Percentiles rank a stretch among this genome's conserved stretches.
phyloP scores from a whole-genome alignment of 148 eudicot species.

The Fagopyrum tataricum region DNA sequence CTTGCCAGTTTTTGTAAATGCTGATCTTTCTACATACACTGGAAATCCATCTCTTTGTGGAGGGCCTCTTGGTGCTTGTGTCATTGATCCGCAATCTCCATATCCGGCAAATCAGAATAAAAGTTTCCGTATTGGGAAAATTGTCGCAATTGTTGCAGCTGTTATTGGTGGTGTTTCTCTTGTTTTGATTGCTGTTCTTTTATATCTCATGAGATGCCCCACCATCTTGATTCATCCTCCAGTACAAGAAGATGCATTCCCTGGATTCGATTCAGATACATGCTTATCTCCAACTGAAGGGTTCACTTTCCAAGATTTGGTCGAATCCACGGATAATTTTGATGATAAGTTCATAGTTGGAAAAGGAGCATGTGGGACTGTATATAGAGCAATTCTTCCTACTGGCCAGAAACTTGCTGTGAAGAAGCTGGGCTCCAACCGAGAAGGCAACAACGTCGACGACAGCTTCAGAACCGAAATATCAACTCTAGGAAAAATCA shows the following conservation, averaged over 20 bases:
- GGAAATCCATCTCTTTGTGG: slow-evolving; percentile 62
- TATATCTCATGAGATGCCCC: slow-evolving; percentile 47
- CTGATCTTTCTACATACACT: slow-evolving; percentile 49
- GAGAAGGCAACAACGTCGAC: slow-evolving; percentile 56
- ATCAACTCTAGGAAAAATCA: slow-evolving; percentile 70
- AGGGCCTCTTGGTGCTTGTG: slow-evolving; percentile 27
- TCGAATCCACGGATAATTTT: slow-evolving; percentile 61
- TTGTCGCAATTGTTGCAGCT: slow-evolving; percentile 34
- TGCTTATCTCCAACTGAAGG: slow-evolving; percentile 70
- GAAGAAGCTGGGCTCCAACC: slow-evolving; percentile 53
- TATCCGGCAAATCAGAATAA: slow-evolving; percentile 18
- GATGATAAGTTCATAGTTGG: slow-evolving; percentile 53
- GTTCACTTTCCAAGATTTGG: slow-evolving; percentile 59
- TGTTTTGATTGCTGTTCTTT: slow-evolving; percentile 38
- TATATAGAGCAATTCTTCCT: slow-evolving; percentile 62
- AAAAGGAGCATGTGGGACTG: slow-evolving; percentile 77
- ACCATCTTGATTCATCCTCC: slow-evolving; percentile 19
- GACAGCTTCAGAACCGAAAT: slow-evolving; percentile 76
- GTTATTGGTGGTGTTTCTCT: slow-evolving; percentile 44
- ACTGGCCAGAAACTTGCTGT: slow-evolving; percentile 58
- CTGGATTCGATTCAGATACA: slow-evolving; percentile 23
- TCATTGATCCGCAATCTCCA: slow-evolving; percentile 18
- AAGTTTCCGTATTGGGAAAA: slow-evolving; percentile 36
- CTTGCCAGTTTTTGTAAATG: slow-evolving; percentile 43
- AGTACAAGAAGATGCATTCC: background rate